A percentile compares a stretch with the other conserved stretches of the same genome.
Evolutionary conservation across 257 asterid genomes (phyloP).

Genomic region (Capsicum pubescens): DNA sequence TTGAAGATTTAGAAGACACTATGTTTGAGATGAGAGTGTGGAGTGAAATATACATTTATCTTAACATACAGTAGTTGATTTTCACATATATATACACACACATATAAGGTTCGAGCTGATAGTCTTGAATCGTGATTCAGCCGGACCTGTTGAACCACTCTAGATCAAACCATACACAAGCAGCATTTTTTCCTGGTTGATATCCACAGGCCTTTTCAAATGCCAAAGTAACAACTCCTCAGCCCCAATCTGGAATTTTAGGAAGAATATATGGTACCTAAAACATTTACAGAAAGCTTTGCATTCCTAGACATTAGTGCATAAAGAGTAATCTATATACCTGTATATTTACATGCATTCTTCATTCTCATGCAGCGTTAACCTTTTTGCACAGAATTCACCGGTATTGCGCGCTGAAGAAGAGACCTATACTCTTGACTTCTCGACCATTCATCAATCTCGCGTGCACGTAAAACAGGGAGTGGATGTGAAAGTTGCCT

Average conservation of each 20-base stretch:
- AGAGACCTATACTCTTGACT: conserved; percentile 76
- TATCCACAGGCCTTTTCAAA: neutral
- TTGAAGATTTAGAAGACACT: neutral
- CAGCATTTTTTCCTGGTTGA: conserved; percentile 20
- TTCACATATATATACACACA: neutral
- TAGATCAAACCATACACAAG: neutral
- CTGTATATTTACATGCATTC: conserved; percentile 21
- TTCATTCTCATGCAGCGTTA: conserved; percentile 32
- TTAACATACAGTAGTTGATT: neutral
- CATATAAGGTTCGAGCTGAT: neutral
- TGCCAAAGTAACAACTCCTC: neutral
- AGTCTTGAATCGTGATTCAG: neutral
- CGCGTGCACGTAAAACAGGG: conserved; percentile 92
- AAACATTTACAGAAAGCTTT: neutral
- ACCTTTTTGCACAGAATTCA: conserved; percentile 44
- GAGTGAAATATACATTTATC: neutral
- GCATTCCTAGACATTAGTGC: neutral
- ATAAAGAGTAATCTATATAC: neutral
- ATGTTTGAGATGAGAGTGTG: neutral
- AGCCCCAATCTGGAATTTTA: neutral
- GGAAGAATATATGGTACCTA: neutral
- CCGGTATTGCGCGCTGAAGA: conserved; percentile 53
- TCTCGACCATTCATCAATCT: conserved; percentile 96
- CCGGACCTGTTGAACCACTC: neutral
- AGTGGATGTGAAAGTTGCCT: conserved; percentile 97